Percentiles rank a stretch among this genome's conserved stretches.
These are phyloP conservation scores for Paecilomyces sp. DNA, from an alignment of 2,329 filamentous ascomycete genomes.

Conservation along the genomic window DNA sequence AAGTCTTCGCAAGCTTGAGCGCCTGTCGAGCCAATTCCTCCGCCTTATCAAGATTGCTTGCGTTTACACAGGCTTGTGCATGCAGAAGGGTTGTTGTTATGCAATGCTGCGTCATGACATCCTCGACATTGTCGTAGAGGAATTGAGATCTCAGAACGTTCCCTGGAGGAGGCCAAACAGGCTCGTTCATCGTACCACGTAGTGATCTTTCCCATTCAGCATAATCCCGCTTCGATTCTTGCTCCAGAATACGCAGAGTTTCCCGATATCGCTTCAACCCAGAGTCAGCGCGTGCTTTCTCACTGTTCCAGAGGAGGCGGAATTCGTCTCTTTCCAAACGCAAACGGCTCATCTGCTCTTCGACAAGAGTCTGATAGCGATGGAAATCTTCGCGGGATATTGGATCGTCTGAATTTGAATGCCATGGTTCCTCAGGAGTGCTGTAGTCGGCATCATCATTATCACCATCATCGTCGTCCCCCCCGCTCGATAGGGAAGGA, in stretches of 20 bases:
- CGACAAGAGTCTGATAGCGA: neutral
- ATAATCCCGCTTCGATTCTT: neutral
- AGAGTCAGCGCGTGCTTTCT: neutral
- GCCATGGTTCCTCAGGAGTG: neutral
- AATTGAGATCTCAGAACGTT: neutral
- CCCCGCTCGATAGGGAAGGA: neutral
- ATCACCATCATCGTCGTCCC: neutral
- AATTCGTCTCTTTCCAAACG: neutral
- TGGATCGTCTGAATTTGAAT: neutral
- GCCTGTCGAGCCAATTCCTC: conserved; percentile 4
- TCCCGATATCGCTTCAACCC: neutral
- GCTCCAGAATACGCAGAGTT: neutral
- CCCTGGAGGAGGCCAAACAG: neutral
- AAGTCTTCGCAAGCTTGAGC: conserved; percentile 3
- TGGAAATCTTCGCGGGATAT: neutral
- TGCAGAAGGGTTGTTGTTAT: neutral
- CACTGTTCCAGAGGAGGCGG: neutral
- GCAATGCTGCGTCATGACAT: neutral
- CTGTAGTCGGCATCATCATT: neutral
- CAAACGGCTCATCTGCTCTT: neutral
- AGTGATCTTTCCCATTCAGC: neutral
- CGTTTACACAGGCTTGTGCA: conserved; percentile 2
- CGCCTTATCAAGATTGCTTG: conserved; percentile 1
- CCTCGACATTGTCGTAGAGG: neutral
- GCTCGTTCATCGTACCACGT: neutral